Evolutionary conservation across 176 grass and related monocot species (phyloP).

Genomic region (Rhynchospora breviuscula): DNA sequence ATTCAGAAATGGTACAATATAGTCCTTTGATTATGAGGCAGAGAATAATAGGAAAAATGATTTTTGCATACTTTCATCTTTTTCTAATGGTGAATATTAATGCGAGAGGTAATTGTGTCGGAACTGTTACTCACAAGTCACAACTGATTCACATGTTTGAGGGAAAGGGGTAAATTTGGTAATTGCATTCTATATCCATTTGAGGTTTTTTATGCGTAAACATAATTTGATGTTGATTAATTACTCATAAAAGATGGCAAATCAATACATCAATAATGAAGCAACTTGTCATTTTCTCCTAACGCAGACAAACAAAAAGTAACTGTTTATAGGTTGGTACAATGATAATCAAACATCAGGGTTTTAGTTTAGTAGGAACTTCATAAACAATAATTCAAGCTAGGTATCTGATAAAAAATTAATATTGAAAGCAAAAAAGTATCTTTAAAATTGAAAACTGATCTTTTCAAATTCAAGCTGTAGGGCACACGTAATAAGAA

Average conservation of each 20-base stretch:
- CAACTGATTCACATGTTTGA: neutral
- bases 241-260: neutral
- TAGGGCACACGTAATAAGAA: neutral
- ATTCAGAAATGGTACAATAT: neutral
- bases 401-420: neutral
- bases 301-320: neutral
- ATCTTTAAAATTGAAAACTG: neutral
- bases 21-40: neutral
- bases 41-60: neutral
- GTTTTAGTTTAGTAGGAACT: neutral
- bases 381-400: neutral
- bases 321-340: neutral
- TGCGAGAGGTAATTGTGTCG: neutral
- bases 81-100: neutral
- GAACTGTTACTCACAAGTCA: neutral
- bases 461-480: neutral
- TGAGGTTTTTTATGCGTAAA: neutral
- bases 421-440: slow-evolving; percentile 4
- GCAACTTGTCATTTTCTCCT: neutral
- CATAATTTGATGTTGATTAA: neutral
- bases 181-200: neutral
- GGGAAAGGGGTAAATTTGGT: neutral
- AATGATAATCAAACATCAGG: neutral
- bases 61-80: neutral
- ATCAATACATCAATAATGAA: neutral